Conservation (phyloP, 179 eudicot species). For the Pouteria campechiana region DNA sequence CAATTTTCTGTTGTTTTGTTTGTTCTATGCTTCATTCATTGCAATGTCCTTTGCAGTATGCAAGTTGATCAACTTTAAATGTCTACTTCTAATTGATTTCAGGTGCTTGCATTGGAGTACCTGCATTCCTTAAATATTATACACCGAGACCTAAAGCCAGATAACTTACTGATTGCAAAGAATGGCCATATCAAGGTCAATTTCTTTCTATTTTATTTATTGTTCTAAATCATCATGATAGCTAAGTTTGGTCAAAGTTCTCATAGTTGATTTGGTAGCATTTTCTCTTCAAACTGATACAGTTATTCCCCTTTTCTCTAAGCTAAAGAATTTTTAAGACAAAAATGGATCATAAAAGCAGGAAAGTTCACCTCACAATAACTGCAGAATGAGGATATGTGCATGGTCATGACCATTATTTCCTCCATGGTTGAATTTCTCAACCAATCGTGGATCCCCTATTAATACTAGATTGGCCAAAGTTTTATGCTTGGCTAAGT, state of each 20-base stretch:
- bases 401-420: too few relatives aligned
- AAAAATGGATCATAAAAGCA: too few relatives aligned
- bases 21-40: background rate
- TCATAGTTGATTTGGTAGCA: too few relatives aligned
- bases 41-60: background rate
- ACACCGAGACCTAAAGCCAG: constrained; percentile 97
- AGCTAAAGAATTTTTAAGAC: too few relatives aligned
- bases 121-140: constrained; percentile 78
- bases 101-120: constrained; percentile 98
- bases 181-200: constrained; percentile 98
- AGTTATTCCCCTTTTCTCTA: too few relatives aligned
- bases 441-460: too few relatives aligned
- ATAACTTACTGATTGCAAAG: constrained; percentile 88
- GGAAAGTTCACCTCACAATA: too few relatives aligned
- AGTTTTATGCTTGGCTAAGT: too few relatives aligned
- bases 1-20: background rate
- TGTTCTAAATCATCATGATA: background rate
- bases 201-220: constrained; percentile 6
- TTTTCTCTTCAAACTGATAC: too few relatives aligned
- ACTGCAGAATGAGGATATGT: too few relatives aligned
- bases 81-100: constrained; percentile 9
- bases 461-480: too few relatives aligned
- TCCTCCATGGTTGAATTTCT: too few relatives aligned
- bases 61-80: background rate
- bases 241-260: background rate